Base-by-base conservation (phyloP, 2,329 filamentous ascomycete genomes). In the Lachnellula willkommii region DNA sequence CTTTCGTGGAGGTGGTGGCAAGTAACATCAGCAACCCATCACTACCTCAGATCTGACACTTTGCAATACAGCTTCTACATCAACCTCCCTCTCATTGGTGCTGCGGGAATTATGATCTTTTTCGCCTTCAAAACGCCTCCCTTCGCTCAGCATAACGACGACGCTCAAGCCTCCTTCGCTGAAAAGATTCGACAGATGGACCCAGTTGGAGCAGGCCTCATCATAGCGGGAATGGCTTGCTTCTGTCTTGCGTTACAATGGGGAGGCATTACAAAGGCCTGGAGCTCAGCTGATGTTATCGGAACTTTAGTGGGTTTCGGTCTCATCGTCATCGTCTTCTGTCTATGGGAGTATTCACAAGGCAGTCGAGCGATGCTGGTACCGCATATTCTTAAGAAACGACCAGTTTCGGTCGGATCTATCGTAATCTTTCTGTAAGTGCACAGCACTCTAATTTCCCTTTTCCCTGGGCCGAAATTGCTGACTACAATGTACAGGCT, bases 141-240 rank as follows among this genome's bases (percentile, higher is more conserved):
- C 20, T 20, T 20, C 20, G 20, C 20, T 20, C 20, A 53, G n/a
- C 22, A 43, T 47, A 50, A 50, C 0, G 55, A 57, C 12, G 50
- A 70, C 2, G 65, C 37, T 58, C 22, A 60, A 3, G 66, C 71
- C 1, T 63, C 71, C 3, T 58, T 74, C 5, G 57, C 61, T 4
- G 72, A 77, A 58, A 77, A 77, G 66, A 47, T 78, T 12, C 65
- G 71, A 1, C 73, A 78, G 60, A 72, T 79, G 68, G 77, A 79
- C 54, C 68, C 72, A 3, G 43, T 72, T 6, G 77, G 76, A 2
- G 69, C 72, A n/a, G 56, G 69, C 14, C 58, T 79, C 39, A 67
- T 79, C 46, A 73, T 79, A 71, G 69, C 68, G 62, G 64, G 68
- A 66, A 63, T 71, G 66, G 59, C 77, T 64, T 62, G 66, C 60